Evolutionary conservation across 129 eudicot species (phyloP), one percentile per base, ranked within the genome.

Genomic region (Artemisia argyi): DNA sequence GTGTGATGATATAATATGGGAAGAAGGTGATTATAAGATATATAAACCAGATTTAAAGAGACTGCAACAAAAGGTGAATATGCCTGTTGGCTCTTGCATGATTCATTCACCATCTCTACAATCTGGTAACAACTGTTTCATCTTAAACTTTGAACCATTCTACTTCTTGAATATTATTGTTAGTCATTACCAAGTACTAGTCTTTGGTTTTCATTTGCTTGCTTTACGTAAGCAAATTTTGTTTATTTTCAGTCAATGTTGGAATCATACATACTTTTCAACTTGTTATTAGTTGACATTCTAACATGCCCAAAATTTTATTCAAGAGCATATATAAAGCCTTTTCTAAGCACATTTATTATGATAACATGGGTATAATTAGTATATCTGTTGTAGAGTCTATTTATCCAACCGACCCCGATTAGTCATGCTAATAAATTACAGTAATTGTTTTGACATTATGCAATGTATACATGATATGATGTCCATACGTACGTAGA

Each of bases 71-170:
- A 85, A 76, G 79, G 76, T 87, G 76, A 65, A 65, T 57, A 79
- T 85, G 91, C 97, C 95, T 71, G 89, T 87, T 26, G 97, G 97
- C 4, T 69, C 87, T 28, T 90, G 97, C 76, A 83, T 69, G 54
- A 83, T 85, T n/a, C 54, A 78, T 18, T 82, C 87, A 66, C 68
- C 71, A 64, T 57, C 78, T 48, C 24, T 16, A 13, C 39, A 72
- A 58, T 0, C 65, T 6, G 87, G 89, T 90, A 42, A 6, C 42
- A 42, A 6, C 42, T 60, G 11, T n/a, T 14, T 39, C 44, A 9
- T 16, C 3, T 10, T 59, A 48, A 11, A 0, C 64, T 15, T 48
- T 51, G 22, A 44, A 17, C 22, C 0, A 3, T n/a, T 55, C 26
- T 11, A 10, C 18, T 14, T 60, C 11, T 39, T 39, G 46, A 8